phyloP scores from a whole-genome alignment of 768 basidiomycete species.

The Rhodosporidiobolus sp. region DNA sequence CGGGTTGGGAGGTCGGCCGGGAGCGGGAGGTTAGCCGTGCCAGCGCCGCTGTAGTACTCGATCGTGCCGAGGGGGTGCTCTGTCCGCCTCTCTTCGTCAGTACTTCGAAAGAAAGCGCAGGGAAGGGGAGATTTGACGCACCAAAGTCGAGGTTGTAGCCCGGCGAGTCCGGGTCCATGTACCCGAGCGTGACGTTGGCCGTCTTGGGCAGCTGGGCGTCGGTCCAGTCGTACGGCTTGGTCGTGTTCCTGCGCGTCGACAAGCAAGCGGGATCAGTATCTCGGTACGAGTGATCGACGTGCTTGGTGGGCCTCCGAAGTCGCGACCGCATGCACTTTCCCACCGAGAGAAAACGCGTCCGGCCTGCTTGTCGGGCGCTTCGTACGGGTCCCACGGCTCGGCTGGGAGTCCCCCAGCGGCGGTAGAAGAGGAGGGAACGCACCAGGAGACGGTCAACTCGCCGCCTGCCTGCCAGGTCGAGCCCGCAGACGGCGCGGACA shows the following conservation, averaged over 20 bases:
- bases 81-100: neutral
- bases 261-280: neutral
- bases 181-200: slow-evolving; percentile 9
- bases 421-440: no score
- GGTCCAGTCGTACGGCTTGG: slow-evolving; percentile 18
- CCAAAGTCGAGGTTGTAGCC: slow-evolving; percentile 17
- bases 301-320: no score
- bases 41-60: slow-evolving; percentile 10
- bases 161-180: neutral
- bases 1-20: slow-evolving; percentile 25
- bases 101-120: no score
- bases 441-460: no score
- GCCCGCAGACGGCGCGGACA: no score
- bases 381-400: no score
- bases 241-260: slow-evolving; percentile 15
- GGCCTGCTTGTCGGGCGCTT: no score
- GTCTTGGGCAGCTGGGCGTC: slow-evolving; percentile 13
- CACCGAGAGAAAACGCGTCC: no score
- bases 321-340: no score
- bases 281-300: neutral
- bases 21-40: slow-evolving; percentile 1
- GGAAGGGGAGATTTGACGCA: neutral
- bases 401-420: no score
- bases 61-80: slow-evolving; percentile 31
- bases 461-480: no score